phyloP scores from a whole-genome alignment of 805 yeast genomes.

The Candida manassasensis region DNA sequence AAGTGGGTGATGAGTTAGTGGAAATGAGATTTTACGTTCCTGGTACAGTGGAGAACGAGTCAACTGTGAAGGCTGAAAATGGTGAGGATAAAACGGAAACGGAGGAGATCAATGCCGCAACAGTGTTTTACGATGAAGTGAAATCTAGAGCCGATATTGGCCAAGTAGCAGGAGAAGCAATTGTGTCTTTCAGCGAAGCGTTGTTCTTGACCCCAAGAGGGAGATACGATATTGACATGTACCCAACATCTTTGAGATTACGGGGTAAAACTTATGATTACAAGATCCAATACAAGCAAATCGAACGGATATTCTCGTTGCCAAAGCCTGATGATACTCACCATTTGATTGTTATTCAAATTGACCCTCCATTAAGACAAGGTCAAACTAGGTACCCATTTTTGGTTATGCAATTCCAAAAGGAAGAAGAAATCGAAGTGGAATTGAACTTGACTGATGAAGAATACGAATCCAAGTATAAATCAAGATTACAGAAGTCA shows the following conservation, averaged over 20 bases:
- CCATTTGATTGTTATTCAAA: conserved; percentile 80
- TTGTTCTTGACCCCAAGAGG: conserved; percentile 97
- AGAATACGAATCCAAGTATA: conserved; percentile 71
- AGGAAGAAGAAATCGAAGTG: conserved; percentile 87
- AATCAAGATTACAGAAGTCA: conserved; percentile 65
- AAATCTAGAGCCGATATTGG: conserved; percentile 94
- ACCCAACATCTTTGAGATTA: conserved; percentile 76
- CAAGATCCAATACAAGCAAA: conserved; percentile 84
- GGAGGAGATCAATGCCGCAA: conserved; percentile 66
- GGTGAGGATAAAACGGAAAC: conserved; percentile 35
- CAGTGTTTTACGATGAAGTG: conserved; percentile 81
- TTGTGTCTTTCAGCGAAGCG: conserved; percentile 87
- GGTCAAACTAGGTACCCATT: conserved; percentile 97
- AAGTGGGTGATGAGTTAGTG: conserved; percentile 92
- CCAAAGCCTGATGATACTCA: conserved; percentile 94
- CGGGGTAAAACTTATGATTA: conserved; percentile 98
- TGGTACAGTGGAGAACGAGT: conserved; percentile 62
- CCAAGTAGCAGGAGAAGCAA: conserved; percentile 89
- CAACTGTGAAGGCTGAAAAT: conserved; percentile 19
- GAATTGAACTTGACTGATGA: conserved; percentile 82
- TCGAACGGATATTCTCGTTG: conserved; percentile 83
- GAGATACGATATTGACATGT: conserved; percentile 95
- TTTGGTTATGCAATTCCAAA: conserved; percentile 80
- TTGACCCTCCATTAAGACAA: conserved; percentile 96
- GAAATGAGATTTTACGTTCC: conserved; percentile 93